These are phyloP conservation scores for Solanum hybrid DNA, from an alignment of 305 asterid species.

Conservation along the genomic window DNA sequence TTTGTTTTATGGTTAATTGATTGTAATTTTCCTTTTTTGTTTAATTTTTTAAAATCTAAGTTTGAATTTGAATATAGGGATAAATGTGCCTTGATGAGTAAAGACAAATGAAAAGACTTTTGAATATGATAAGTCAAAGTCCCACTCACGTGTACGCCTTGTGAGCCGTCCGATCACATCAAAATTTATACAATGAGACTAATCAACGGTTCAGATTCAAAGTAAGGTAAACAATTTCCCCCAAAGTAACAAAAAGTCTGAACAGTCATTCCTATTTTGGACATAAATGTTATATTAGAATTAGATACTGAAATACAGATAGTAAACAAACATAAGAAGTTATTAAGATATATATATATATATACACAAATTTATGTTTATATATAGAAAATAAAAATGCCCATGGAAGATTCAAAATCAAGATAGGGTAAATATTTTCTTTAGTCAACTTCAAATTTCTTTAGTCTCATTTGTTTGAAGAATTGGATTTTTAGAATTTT, in stretches of 20 bases:
- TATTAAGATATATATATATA: neutral
- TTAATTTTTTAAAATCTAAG: neutral
- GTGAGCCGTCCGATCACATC: neutral
- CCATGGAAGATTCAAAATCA: slow-evolving; percentile 35
- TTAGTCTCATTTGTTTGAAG: neutral
- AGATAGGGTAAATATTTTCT: neutral
- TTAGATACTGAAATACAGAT: neutral
- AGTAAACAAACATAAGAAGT: neutral
- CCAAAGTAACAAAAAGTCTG: neutral
- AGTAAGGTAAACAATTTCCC: neutral
- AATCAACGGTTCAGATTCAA: neutral
- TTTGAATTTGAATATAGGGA: neutral
- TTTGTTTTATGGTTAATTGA: neutral
- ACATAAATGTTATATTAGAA: neutral
- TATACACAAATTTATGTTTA: neutral
- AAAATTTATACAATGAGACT: neutral
- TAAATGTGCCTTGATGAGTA: neutral
- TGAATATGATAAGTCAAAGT: neutral
- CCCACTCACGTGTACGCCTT: slow-evolving; percentile 1
- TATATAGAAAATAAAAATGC: slow-evolving; percentile 4
- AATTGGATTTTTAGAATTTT: slow-evolving; percentile 12
- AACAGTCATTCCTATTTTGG: slow-evolving; percentile 1
- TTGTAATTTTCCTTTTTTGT: neutral
- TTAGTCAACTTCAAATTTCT: slow-evolving; percentile 3
- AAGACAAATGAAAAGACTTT: neutral